phyloP scores from a whole-genome alignment of 768 basidiomycete genomes.

The Tricholoma flavovirens region DNA sequence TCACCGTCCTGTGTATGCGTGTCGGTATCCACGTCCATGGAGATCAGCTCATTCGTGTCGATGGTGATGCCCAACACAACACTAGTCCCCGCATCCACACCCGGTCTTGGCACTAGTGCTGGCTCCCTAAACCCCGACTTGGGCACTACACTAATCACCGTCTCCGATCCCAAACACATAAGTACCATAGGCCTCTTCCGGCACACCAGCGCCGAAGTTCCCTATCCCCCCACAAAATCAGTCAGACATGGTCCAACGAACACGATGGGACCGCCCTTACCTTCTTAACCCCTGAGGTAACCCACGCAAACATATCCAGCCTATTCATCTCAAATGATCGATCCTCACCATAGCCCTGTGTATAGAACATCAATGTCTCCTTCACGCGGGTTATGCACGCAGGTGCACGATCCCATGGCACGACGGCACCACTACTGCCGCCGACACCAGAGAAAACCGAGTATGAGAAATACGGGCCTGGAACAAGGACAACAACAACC shows the following conservation, averaged over 20 bases:
- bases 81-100: not conserved
- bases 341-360: conserved; percentile 30
- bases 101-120: not conserved
- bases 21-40: conserved; percentile 10
- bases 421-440: conserved; percentile 3
- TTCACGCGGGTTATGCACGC: conserved; percentile 20
- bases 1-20: not conserved
- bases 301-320: conserved; percentile 38
- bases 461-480: conserved; percentile 29
- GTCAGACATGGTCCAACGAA: not conserved
- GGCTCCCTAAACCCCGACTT: conserved; percentile 12
- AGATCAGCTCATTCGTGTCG: not conserved
- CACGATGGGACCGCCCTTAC: not conserved
- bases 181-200: conserved; percentile 24
- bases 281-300: conserved; percentile 17
- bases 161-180: conserved; percentile 34
- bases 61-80: not conserved
- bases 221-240: conserved; percentile 16
- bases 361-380: conserved; percentile 26
- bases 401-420: conserved; percentile 20
- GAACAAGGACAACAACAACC: not conserved
- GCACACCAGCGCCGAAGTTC: conserved; percentile 19
- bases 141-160: conserved; percentile 26
- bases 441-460: conserved; percentile 3
- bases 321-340: conserved; percentile 25